Evolutionary conservation across 352 stramenopile genomes (phyloP).

Genomic region (Phytophthora lateralis): DNA sequence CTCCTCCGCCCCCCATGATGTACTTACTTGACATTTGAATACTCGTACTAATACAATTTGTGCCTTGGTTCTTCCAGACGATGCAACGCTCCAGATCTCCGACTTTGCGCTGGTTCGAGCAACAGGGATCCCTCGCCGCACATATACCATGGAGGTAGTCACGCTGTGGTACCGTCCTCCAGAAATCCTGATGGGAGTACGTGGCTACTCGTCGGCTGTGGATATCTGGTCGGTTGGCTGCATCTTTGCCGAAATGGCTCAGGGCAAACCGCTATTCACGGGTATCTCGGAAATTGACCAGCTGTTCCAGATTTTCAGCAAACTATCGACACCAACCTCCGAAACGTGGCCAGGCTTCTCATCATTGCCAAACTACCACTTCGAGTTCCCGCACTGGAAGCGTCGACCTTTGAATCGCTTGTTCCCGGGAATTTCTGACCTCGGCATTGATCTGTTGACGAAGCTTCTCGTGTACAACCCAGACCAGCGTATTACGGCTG

Average conservation of each 20-base stretch:
- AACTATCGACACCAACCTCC: slow-evolving; percentile 97
- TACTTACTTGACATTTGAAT: not conserved
- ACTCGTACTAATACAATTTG: not conserved
- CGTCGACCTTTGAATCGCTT: slow-evolving; percentile 68
- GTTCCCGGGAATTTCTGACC: slow-evolving; percentile 72
- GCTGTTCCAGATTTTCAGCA: slow-evolving; percentile 89
- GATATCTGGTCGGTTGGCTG: slow-evolving; percentile 96
- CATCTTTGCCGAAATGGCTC: slow-evolving; percentile 98
- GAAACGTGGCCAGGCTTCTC: slow-evolving; percentile 97
- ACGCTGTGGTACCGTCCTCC: slow-evolving; percentile 92
- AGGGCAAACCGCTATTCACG: slow-evolving; percentile 82
- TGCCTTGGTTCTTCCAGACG: slow-evolving; percentile 31
- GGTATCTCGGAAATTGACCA: slow-evolving; percentile 85
- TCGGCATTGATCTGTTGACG: slow-evolving; percentile 74
- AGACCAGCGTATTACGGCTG: slow-evolving; percentile 79
- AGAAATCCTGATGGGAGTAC: slow-evolving; percentile 90
- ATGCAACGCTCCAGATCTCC: slow-evolving; percentile 81
- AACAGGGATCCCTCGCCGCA: slow-evolving; percentile 84
- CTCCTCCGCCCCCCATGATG: too few species aligned
- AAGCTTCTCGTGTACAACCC: slow-evolving; percentile 86
- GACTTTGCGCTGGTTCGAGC: slow-evolving; percentile 91
- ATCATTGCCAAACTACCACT: slow-evolving; percentile 96
- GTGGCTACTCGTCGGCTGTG: slow-evolving; percentile 84
- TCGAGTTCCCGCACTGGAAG: slow-evolving; percentile 88
- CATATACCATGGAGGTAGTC: slow-evolving; percentile 92